phyloP scores from a whole-genome alignment of 2,329 filamentous ascomycete species.

The Fusarium scirpi region DNA sequence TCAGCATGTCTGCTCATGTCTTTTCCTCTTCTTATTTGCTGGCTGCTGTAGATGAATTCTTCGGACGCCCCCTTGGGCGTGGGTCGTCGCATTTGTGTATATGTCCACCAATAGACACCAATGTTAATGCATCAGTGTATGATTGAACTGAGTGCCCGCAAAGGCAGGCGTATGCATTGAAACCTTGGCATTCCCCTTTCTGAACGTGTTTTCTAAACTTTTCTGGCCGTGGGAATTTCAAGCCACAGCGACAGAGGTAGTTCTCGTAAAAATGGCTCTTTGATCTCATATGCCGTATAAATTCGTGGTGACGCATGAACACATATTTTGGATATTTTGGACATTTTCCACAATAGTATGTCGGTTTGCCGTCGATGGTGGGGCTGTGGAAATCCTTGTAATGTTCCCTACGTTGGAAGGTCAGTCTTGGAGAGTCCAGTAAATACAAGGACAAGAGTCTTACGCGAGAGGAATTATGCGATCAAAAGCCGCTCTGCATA shows the following conservation, averaged over 20 bases:
- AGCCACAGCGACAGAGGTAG: not conserved
- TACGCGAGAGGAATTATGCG: not conserved
- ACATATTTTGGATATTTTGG: not conserved
- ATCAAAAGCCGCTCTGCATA: not conserved
- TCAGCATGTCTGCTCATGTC: not conserved
- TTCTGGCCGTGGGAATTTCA: not conserved
- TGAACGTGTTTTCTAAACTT: not conserved
- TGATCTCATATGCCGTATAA: not conserved
- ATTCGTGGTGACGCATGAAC: not conserved
- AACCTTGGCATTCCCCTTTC: not conserved
- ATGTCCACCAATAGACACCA: not conserved
- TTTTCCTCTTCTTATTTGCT: not conserved
- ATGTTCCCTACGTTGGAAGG: not conserved
- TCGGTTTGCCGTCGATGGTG: rapidly evolving
- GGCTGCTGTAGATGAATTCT: not conserved
- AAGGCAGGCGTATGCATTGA: not conserved
- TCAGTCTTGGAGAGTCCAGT: not conserved
- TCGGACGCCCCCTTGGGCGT: not conserved
- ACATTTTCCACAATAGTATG: not conserved
- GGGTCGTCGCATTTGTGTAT: not conserved
- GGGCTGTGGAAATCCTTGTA: not conserved
- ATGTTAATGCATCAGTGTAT: not conserved
- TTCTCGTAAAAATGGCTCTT: not conserved
- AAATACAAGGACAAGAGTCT: not conserved
- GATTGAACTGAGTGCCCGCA: not conserved